A percentile compares a stretch with the other conserved stretches of the same genome.
These are phyloP conservation scores for Boletus speciosus DNA, from an alignment of 768 basidiomycete genomes.

Conservation along the genomic window DNA sequence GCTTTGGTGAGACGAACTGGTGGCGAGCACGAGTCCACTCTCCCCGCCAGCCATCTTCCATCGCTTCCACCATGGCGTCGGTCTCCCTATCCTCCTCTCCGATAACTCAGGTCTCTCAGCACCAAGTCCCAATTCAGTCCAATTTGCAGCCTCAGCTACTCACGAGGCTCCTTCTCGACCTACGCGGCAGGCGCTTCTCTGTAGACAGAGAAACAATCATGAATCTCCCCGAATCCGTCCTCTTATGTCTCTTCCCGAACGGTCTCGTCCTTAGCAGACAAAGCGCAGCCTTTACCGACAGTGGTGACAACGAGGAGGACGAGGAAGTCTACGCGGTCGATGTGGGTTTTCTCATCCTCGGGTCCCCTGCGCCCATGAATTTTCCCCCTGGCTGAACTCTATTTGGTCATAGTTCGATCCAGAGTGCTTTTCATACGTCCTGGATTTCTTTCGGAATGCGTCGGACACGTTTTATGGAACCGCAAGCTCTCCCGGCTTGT, in stretches of 20 bases:
- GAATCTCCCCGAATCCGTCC: slow-evolving; percentile 96
- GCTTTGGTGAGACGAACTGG: slow-evolving; percentile 23
- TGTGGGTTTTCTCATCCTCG: slow-evolving; percentile 52
- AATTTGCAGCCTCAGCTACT: slow-evolving; percentile 84
- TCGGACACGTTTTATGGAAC: slow-evolving; percentile 93
- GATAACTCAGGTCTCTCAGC: slow-evolving; percentile 55
- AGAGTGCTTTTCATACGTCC: slow-evolving; percentile 91
- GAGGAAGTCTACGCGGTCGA: slow-evolving; percentile 97
- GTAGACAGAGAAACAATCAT: slow-evolving; percentile 98
- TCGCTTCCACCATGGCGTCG: slow-evolving; percentile 35
- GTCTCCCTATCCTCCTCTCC: slow-evolving; percentile 48
- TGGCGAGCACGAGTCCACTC: slow-evolving; percentile 12
- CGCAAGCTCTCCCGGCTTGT: slow-evolving; percentile 63
- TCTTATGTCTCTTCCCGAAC: slow-evolving; percentile 95
- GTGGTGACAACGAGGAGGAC: slow-evolving; percentile 70
- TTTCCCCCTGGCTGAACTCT: background rate
- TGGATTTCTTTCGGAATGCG: slow-evolving; percentile 86
- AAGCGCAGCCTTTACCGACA: slow-evolving; percentile 69
- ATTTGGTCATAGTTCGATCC: slow-evolving; percentile 78
- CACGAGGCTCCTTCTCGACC: slow-evolving; percentile 84
- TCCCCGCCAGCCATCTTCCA: slow-evolving; percentile 10
- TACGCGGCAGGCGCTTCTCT: slow-evolving; percentile 86
- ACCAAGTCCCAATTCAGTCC: slow-evolving; percentile 53
- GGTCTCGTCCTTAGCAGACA: slow-evolving; percentile 91
- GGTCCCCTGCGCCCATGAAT: background rate